A percentile compares a stretch with the other conserved stretches of the same genome.
Evolutionary conservation across 2,329 filamentous ascomycete genomes (phyloP).

Genomic region (Phyllosticta paracitricarpa): DNA sequence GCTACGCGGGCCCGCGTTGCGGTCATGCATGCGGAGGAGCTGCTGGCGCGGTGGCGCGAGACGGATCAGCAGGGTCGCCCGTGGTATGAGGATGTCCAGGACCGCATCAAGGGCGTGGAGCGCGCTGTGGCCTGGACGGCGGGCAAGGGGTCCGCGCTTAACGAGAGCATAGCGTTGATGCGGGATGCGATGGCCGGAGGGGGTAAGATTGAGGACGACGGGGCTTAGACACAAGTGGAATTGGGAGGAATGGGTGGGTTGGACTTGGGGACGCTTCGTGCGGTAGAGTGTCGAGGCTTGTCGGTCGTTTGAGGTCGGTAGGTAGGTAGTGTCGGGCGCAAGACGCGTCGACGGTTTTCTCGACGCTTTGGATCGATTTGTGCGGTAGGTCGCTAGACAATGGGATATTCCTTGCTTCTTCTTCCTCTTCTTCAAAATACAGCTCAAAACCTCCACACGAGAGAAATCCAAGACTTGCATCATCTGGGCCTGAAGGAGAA

Average conservation of each 20-base stretch:
- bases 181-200: constrained; percentile 14
- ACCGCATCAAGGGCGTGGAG: constrained; percentile 5
- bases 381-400: no score
- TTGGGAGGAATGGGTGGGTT: constrained; percentile 3
- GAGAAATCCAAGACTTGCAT: no score
- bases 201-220: constrained; percentile 16
- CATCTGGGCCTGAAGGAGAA: no score
- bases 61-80: background rate
- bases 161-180: constrained; percentile 21
- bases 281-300: background rate
- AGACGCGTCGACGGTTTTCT: no score
- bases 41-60: constrained; percentile 9
- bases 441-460: no score
- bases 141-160: constrained; percentile 13
- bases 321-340: no score
- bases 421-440: no score
- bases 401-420: no score
- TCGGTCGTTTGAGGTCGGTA: no score
- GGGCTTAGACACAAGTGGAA: constrained; percentile 13
- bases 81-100: background rate
- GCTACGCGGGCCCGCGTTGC: background rate
- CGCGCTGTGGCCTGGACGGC: constrained; percentile 15
- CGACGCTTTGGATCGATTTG: no score
- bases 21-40: constrained; percentile 5
- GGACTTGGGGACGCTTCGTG: background rate